Percentiles rank a stretch among this genome's conserved stretches.
These are phyloP conservation scores for Zelopaecilomyces penicillatus DNA, from an alignment of 2,329 filamentous ascomycete species.

Conservation along the genomic window DNA sequence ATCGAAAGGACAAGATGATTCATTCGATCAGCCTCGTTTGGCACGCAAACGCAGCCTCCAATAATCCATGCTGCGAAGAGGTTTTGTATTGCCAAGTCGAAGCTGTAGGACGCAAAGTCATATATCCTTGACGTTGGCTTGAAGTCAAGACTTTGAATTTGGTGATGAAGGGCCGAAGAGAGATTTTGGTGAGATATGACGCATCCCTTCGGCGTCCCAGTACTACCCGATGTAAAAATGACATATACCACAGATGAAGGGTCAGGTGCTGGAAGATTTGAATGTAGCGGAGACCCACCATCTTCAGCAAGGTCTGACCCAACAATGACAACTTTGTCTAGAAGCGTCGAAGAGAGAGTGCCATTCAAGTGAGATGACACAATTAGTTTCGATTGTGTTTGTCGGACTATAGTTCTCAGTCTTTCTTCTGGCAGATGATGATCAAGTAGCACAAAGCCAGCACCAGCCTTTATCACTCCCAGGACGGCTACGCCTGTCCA, in stretches of 20 bases:
- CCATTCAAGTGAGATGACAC: no score
- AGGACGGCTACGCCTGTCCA: slow-evolving; percentile 22
- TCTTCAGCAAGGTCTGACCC: no score
- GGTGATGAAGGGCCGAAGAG: slow-evolving; percentile 1
- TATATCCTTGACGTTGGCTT: neutral
- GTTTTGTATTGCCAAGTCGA: slow-evolving; percentile 41
- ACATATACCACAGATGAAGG: neutral
- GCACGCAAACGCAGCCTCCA: slow-evolving; percentile 42
- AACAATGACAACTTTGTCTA: no score
- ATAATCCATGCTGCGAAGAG: slow-evolving; percentile 40
- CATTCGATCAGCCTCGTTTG: slow-evolving; percentile 18
- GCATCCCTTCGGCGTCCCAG: slow-evolving; percentile 5
- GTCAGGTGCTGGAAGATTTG: no score
- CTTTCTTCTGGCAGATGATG: no score
- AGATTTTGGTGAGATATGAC: slow-evolving; percentile 3
- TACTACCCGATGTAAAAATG: slow-evolving; percentile 8
- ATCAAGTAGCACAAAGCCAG: slow-evolving; percentile 5
- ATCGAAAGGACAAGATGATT: neutral
- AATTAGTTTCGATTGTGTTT: no score
- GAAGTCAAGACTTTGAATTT: neutral
- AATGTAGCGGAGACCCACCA: no score
- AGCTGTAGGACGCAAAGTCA: slow-evolving; percentile 35
- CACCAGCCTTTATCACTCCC: slow-evolving; percentile 24
- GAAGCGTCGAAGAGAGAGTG: no score
- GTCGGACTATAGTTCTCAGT: no score